A percentile compares a stretch with the other conserved stretches of the same genome.
Conservation (phyloP, 75 land plant species). For the Sequoia sempervirens region DNA sequence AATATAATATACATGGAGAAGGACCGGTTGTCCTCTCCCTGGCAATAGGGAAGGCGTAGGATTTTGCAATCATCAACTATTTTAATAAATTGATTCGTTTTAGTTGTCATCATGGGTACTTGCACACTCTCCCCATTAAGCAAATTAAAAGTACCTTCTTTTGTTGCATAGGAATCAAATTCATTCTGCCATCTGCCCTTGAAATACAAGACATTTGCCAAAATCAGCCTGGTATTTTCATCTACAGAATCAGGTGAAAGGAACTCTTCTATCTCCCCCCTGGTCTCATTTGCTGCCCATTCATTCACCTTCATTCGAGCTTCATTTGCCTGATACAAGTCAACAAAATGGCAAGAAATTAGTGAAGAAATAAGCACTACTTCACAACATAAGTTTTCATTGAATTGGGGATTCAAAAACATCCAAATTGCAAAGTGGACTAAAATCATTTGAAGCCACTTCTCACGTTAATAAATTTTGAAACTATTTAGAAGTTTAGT, state of each 20-base stretch:
- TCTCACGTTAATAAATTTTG: too few relatives aligned
- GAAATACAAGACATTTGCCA: slow-evolving; percentile 48
- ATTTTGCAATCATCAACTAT: slow-evolving; percentile 26
- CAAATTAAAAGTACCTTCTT: slow-evolving; percentile 37
- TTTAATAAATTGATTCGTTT: slow-evolving; percentile 34
- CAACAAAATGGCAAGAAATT: background rate
- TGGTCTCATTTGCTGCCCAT: slow-evolving; percentile 44
- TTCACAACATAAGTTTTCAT: background rate
- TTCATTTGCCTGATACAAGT: slow-evolving; percentile 37
- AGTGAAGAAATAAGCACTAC: background rate
- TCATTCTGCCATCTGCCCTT: slow-evolving; percentile 72
- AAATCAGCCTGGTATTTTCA: slow-evolving; percentile 18
- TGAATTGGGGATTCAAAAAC: too few relatives aligned
- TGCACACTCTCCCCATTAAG: slow-evolving; percentile 27
- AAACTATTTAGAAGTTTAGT: too few relatives aligned
- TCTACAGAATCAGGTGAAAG: slow-evolving; percentile 44
- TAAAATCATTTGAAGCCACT: too few relatives aligned
- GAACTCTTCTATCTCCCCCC: slow-evolving; percentile 44
- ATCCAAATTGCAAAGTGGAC: too few relatives aligned
- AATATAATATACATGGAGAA: slow-evolving; percentile 86
- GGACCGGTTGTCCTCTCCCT: slow-evolving; percentile 53
- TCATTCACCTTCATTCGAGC: slow-evolving; percentile 30
- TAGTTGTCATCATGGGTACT: slow-evolving; percentile 53
- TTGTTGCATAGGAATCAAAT: slow-evolving; percentile 59
- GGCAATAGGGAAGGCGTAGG: slow-evolving; percentile 46